phyloP scores from a whole-genome alignment of 2,329 filamentous ascomycete species.

The Colletotrichum sp. region DNA sequence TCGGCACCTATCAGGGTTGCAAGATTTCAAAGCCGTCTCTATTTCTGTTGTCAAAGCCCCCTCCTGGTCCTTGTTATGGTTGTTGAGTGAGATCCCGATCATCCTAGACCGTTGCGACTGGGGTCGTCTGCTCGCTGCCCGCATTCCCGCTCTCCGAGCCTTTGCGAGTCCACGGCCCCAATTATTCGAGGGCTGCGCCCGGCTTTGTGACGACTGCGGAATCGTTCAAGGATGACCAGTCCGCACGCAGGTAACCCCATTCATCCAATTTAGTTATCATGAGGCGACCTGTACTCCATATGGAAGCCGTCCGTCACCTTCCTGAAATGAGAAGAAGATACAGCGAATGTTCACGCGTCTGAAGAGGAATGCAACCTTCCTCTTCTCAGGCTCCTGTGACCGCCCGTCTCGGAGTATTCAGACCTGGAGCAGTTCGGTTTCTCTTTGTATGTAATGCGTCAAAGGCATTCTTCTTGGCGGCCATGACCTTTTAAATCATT shows the following conservation, averaged over 20 bases:
- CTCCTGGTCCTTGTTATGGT: neutral
- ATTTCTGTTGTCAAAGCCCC: neutral
- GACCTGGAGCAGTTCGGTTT: accelerated
- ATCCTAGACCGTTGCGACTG: neutral
- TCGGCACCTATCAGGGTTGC: neutral
- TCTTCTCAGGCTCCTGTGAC: neutral
- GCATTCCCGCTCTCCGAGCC: neutral
- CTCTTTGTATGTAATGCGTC: too few relatives aligned
- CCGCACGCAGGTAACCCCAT: neutral
- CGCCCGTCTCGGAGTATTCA: accelerated
- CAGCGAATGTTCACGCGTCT: neutral
- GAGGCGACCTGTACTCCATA: neutral
- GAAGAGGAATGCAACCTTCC: neutral
- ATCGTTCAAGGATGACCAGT: neutral
- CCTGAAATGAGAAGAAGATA: neutral
- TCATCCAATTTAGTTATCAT: neutral
- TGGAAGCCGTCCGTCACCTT: neutral
- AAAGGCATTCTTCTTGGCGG: too few relatives aligned
- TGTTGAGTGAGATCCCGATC: neutral
- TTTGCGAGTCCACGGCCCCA: neutral
- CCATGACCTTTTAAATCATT: too few relatives aligned
- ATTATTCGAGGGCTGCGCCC: neutral
- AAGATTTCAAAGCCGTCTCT: neutral
- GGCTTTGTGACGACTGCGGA: neutral
- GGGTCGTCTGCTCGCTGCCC: neutral